Evolutionary conservation across 1,284 basidiomycete genomes (phyloP).

Genomic region (Leccinum subatratum): DNA sequence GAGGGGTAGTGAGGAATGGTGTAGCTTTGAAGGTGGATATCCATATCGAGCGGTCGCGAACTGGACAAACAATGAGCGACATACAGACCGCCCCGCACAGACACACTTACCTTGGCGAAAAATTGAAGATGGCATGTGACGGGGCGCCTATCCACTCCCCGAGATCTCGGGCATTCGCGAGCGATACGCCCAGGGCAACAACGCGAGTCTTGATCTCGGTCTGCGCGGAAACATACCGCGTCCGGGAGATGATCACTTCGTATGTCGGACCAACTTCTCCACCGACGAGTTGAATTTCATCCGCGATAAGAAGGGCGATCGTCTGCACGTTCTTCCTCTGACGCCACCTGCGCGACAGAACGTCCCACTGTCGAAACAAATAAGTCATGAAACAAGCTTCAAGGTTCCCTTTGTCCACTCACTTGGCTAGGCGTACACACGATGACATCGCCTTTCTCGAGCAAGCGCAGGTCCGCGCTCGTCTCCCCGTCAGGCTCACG

Average conservation of each 20-base stretch:
- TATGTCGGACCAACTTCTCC: slow-evolving; percentile 93
- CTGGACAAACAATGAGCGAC: slow-evolving; percentile 36
- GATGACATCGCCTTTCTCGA: slow-evolving; percentile 37
- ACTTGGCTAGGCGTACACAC: slow-evolving; percentile 88
- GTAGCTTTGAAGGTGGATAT: slow-evolving; percentile 96
- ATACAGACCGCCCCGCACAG: slow-evolving; percentile 37
- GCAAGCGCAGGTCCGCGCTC: not conserved
- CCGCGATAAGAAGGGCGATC: slow-evolving; percentile 88
- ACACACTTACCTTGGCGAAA: slow-evolving; percentile 71
- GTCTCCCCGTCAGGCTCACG: not conserved
- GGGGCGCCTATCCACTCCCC: slow-evolving; percentile 45
- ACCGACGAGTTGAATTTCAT: slow-evolving; percentile 93
- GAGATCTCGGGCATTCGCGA: slow-evolving; percentile 82
- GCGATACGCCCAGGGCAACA: slow-evolving; percentile 56
- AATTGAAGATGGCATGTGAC: slow-evolving; percentile 94
- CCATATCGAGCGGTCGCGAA: slow-evolving; percentile 87
- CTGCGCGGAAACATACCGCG: slow-evolving; percentile 87
- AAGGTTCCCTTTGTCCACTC: slow-evolving; percentile 21
- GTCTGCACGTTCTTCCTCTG: slow-evolving; percentile 96
- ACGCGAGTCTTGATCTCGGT: slow-evolving; percentile 88
- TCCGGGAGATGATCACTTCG: slow-evolving; percentile 91
- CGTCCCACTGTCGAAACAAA: slow-evolving; percentile 73
- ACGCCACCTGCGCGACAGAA: slow-evolving; percentile 91
- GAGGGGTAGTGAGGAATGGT: slow-evolving; percentile 96
- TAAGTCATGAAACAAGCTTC: slow-evolving; percentile 11